Evolutionary conservation across 2,329 filamentous ascomycete genomes (phyloP).

Genomic region (Paracorniculantispora psalliotae): DNA sequence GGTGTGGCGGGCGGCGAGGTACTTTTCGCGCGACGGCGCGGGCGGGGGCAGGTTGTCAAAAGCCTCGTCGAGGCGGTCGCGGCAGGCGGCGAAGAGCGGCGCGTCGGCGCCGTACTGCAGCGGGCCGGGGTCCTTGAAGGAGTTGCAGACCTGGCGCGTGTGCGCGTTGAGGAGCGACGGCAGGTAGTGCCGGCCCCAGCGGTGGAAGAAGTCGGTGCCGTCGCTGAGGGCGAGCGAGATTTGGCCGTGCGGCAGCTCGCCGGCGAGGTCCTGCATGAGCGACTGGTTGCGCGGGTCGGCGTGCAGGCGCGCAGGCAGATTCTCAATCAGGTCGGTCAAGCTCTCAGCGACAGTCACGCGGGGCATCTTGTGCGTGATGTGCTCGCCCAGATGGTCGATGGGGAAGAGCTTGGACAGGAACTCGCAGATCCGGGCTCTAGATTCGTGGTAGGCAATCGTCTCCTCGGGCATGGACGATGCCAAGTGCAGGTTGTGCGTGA

Average conservation of each 20-base stretch:
- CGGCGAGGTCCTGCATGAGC: conserved; percentile 45
- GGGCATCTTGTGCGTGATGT: conserved; percentile 18
- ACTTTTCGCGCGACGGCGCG: conserved; percentile 26
- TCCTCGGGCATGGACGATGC: not conserved
- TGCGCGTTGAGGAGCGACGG: conserved; percentile 53
- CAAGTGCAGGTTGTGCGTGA: not conserved
- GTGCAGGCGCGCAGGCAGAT: conserved; percentile 30
- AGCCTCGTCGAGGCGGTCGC: conserved; percentile 43
- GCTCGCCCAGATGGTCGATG: conserved; percentile 32
- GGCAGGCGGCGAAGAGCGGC: conserved; percentile 46
- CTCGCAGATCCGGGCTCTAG: conserved; percentile 44
- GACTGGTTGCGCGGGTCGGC: conserved; percentile 38
- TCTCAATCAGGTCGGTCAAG: conserved; percentile 29
- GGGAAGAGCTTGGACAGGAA: conserved; percentile 44
- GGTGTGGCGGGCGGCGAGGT: not conserved
- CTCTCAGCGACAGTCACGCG: conserved; percentile 12
- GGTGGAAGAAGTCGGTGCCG: conserved; percentile 31
- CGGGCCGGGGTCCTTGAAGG: conserved; percentile 57
- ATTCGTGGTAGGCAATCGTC: conserved; percentile 40
- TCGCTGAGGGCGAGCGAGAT: conserved; percentile 42
- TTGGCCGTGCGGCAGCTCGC: conserved; percentile 42
- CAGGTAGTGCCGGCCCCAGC: conserved; percentile 56
- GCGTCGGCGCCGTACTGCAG: conserved; percentile 47
- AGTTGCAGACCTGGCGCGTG: conserved; percentile 53
- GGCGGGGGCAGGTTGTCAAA: conserved; percentile 46